Evolutionary conservation across 192 early-diverging fungal species (phyloP).

Genomic region (Backusella circina): DNA sequence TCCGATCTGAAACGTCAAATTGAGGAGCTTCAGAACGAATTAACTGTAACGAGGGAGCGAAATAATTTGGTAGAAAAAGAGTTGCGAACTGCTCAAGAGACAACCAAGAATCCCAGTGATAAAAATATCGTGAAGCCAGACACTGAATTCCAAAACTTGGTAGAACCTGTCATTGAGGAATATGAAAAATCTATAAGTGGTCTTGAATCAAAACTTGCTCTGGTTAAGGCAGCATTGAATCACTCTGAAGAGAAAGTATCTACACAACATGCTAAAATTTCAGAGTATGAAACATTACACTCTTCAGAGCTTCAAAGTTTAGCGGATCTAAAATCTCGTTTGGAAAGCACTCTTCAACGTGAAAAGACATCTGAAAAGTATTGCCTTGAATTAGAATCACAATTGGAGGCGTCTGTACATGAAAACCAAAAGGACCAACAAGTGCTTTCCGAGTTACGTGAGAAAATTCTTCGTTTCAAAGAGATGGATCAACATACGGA

Average conservation of each 20-base stretch:
- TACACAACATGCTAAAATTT: constrained; percentile 54
- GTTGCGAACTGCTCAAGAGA: neutral
- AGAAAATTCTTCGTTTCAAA: constrained; percentile 47
- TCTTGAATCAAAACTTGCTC: constrained; percentile 56
- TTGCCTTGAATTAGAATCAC: constrained; percentile 32
- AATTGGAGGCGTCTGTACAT: constrained; percentile 20
- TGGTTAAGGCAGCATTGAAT: constrained; percentile 52
- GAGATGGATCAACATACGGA: constrained; percentile 41
- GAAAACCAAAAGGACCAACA: constrained; percentile 30
- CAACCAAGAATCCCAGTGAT: neutral
- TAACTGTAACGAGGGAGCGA: constrained; percentile 24
- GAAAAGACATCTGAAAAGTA: constrained; percentile 44
- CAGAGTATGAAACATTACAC: constrained; percentile 39
- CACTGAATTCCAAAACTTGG: constrained; percentile 42
- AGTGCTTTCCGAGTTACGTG: constrained; percentile 25
- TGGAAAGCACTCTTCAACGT: constrained; percentile 37
- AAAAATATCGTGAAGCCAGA: neutral
- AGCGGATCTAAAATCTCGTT: constrained; percentile 34
- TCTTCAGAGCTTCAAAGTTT: constrained; percentile 37
- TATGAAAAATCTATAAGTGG: constrained; percentile 64
- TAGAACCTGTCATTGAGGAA: constrained; percentile 68
- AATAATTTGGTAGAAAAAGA: constrained; percentile 14
- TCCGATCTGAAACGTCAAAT: constrained; percentile 23
- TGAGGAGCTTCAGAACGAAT: constrained; percentile 25
- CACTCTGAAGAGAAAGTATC: constrained; percentile 49